phyloP scores from a whole-genome alignment of 2,329 filamentous ascomycete genomes.

The Daldinia sp. region DNA sequence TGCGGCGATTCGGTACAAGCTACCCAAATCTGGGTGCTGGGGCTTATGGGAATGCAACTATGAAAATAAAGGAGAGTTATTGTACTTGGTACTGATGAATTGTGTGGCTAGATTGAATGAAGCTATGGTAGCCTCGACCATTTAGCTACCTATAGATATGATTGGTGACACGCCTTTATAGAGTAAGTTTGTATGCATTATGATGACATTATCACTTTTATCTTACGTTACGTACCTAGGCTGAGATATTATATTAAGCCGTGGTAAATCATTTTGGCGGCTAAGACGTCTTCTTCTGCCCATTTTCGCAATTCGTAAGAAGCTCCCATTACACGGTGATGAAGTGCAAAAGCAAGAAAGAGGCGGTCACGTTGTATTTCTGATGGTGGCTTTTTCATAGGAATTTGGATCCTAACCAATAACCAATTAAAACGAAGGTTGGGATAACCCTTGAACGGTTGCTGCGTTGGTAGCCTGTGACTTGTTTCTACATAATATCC shows the following conservation, averaged over 20 bases:
- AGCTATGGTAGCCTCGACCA: not conserved
- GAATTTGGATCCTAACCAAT: not conserved
- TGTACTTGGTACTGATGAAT: too few species aligned
- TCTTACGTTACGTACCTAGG: not conserved
- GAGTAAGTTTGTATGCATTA: not conserved
- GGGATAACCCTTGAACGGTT: slow-evolving; percentile 17
- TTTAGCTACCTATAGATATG: not conserved
- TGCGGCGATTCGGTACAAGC: not conserved
- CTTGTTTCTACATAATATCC: slow-evolving; percentile 31
- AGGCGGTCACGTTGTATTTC: slow-evolving; percentile 27
- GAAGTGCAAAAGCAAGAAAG: slow-evolving; percentile 1
- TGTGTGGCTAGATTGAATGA: not conserved
- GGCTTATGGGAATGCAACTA: not conserved
- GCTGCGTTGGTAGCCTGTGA: slow-evolving; percentile 35
- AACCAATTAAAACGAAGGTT: slow-evolving; percentile 21
- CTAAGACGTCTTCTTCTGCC: not conserved
- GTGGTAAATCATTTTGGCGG: too few species aligned
- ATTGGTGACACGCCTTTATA: not conserved
- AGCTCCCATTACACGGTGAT: not conserved
- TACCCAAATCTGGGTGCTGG: not conserved
- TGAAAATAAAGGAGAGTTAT: not conserved
- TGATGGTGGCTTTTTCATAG: slow-evolving; percentile 3
- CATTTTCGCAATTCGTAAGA: not conserved
- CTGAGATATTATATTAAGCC: not conserved
- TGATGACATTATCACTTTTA: not conserved